Conservation (phyloP, 192 early-diverging fungal genomes). For the Haplosporangium gracile region DNA sequence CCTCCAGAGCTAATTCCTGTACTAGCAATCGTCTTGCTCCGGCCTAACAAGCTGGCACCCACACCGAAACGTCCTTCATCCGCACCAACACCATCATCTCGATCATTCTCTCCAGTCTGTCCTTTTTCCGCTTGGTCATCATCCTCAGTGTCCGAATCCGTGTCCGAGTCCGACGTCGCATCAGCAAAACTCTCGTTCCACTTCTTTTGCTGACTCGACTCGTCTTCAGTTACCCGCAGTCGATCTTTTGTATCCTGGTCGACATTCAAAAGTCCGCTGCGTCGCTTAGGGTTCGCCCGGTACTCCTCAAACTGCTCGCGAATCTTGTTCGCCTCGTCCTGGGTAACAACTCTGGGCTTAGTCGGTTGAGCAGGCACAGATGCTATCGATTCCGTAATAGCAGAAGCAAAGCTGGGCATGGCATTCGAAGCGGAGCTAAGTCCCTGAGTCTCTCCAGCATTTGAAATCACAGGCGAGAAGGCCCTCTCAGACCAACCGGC, state of each 20-base stretch:
- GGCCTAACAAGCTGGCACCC: slow-evolving; percentile 11
- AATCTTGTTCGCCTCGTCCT: slow-evolving; percentile 29
- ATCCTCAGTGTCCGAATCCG: slow-evolving; percentile 10
- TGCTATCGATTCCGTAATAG: background rate
- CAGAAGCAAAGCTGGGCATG: slow-evolving; percentile 10
- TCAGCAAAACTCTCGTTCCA: slow-evolving; percentile 2
- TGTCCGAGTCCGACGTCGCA: slow-evolving; percentile 25
- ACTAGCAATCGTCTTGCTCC: slow-evolving; percentile 44
- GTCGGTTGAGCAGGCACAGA: background rate
- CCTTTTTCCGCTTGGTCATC: background rate
- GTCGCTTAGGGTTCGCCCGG: slow-evolving; percentile 28
- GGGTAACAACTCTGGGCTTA: slow-evolving; percentile 5
- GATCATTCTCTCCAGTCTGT: slow-evolving; percentile 2
- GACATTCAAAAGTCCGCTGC: slow-evolving; percentile 1
- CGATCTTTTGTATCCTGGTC: background rate
- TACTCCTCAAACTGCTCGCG: slow-evolving; percentile 41
- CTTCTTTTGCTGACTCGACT: background rate
- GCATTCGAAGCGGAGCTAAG: background rate
- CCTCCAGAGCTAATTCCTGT: slow-evolving; percentile 34
- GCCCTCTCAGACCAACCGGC: slow-evolving; percentile 53
- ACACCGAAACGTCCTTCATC: background rate
- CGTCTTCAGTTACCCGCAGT: background rate
- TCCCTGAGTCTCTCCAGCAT: background rate
- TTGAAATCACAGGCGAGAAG: slow-evolving; percentile 38
- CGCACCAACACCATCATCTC: background rate